Base-by-base conservation (phyloP, 371 early-diverging fungal species). In the Rhizopus arrhizus region DNA sequence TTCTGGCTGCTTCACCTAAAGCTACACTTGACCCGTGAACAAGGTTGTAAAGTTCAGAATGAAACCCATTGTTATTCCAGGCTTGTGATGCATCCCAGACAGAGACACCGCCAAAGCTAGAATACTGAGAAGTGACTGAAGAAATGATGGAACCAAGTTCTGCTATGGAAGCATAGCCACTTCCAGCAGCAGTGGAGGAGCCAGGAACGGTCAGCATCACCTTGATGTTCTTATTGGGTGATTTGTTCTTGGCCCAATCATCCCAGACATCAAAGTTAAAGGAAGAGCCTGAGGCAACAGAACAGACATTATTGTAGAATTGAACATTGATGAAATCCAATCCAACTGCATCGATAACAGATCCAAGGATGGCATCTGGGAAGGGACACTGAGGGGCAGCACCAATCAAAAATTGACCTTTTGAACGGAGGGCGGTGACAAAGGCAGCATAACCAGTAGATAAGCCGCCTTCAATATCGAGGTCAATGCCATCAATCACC, bases 341-440 rank as follows among this genome's bases (percentile, higher is more conserved):
- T 50, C 73, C 69, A 29, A 70, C 78, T 15, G 62, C 56, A 65
- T 78, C 72, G 13, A 84, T 69, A 0, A 72, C 69, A 7, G 59
- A 55, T 6, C 82, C 82, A 13, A 84, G 61, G 32, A 76, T 71
- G 5, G 70, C 73, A 66, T 88, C 90, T 12, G 90, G 90, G 61
- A 76, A 90, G 0, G 86, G 89, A 50, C 91, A 90, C 62, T 90
- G 90, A 3, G 91, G 91, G 2, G 91, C 89, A 15, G 85, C 85
- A 1, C 89, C 78, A 34, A 89, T 78, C 41, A 84, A 69, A 22
- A 63, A 66, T 31, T 68, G 70, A 4, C 72, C 53, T 47, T 78
- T 65, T 3, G 66, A 50, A 22, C 87, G 86, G 6, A 89, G 63
- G 70, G 78, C 50, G 53, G 28, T 57, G 5, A 68, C 64, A 56